Percentiles rank a stretch among this genome's conserved stretches.
phyloP scores from a whole-genome alignment of 2,329 filamentous ascomycete species.

The Fonsecaea multimorphosa region DNA sequence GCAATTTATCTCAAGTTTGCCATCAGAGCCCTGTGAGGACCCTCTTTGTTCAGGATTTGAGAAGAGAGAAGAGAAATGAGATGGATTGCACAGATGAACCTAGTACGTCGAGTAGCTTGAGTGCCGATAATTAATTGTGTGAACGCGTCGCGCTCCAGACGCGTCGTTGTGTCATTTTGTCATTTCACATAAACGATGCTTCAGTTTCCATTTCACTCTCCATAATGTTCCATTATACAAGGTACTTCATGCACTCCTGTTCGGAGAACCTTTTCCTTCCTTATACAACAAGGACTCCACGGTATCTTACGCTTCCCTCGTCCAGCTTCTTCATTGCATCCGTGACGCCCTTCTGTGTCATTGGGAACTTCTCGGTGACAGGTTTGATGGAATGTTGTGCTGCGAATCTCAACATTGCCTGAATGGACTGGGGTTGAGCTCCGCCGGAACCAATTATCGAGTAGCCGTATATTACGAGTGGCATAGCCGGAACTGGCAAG shows the following conservation, averaged over 20 bases:
- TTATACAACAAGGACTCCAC: constrained; percentile 16
- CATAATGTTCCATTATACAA: too few species aligned
- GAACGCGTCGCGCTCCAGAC: not conserved
- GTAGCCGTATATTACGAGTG: constrained; percentile 25
- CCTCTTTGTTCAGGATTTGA: not conserved
- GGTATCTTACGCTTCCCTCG: constrained; percentile 56
- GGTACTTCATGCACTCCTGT: not conserved
- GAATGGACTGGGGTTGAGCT: constrained; percentile 58
- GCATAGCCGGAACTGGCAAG: constrained; percentile 25
- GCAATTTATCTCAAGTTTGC: not conserved
- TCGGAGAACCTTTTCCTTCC: not conserved
- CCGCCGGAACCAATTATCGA: constrained; percentile 28
- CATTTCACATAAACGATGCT: too few species aligned
- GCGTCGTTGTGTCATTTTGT: not conserved
- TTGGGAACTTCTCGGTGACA: constrained; percentile 68
- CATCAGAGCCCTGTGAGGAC: not conserved
- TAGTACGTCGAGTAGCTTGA: not conserved
- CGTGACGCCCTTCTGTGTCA: constrained; percentile 58
- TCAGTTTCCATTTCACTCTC: too few species aligned
- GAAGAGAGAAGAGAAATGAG: not conserved
- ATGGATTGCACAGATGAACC: not conserved
- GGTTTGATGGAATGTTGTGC: constrained; percentile 67
- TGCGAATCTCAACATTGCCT: constrained; percentile 71
- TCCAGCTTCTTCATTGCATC: constrained; percentile 56
- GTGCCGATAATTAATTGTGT: not conserved